Conservation (phyloP, 495 filamentous ascomycete genomes). For the Xylaria bambusicola region DNA sequence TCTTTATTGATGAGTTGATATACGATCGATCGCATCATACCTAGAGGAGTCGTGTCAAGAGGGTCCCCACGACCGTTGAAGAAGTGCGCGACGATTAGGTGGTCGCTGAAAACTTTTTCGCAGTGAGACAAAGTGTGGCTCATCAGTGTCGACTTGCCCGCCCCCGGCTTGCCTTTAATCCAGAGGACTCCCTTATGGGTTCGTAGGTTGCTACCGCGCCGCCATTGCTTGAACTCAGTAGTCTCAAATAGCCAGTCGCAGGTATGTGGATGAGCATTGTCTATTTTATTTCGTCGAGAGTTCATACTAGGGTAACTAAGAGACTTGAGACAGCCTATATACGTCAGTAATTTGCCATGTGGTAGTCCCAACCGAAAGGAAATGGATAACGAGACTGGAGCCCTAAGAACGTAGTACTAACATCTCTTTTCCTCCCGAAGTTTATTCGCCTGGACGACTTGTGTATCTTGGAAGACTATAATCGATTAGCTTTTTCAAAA, state of each 20-base stretch:
- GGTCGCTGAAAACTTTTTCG: background rate
- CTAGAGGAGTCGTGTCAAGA: constrained; percentile 46
- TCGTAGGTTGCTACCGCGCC: background rate
- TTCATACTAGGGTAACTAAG: constrained; percentile 4
- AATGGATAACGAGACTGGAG: no score
- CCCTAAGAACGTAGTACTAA: background rate
- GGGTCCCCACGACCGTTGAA: constrained; percentile 20
- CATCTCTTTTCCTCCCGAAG: background rate
- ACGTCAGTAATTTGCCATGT: background rate
- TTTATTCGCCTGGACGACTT: background rate
- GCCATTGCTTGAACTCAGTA: constrained; percentile 12
- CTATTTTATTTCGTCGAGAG: constrained; percentile 16
- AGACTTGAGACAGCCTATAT: background rate
- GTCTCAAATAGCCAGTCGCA: constrained; percentile 21
- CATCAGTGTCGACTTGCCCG: constrained; percentile 31
- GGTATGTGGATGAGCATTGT: background rate
- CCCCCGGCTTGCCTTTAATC: constrained; percentile 31
- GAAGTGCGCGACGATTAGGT: background rate
- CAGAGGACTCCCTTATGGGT: constrained; percentile 26
- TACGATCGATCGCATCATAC: constrained; percentile 53
- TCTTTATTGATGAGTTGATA: constrained; percentile 26
- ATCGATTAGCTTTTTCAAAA: background rate
- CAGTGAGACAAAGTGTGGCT: constrained; percentile 18
- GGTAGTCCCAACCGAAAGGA: background rate
- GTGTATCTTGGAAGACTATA: background rate